These are phyloP conservation scores for Sarocladium oryzae DNA, from an alignment of 2,329 filamentous ascomycete genomes.

Conservation along the genomic window DNA sequence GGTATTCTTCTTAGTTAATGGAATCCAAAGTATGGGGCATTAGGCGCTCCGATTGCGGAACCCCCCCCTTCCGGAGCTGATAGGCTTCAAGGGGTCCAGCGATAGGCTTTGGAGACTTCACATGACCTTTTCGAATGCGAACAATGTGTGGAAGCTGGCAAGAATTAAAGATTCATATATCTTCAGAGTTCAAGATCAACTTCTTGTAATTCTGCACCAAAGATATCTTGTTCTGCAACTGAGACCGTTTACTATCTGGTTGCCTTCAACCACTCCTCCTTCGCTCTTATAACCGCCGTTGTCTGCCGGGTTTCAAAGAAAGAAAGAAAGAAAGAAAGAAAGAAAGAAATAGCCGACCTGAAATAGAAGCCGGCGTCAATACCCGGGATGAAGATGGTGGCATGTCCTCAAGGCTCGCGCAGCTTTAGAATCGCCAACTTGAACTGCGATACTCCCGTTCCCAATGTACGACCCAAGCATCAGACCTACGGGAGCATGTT, in stretches of 20 bases:
- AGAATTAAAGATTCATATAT: background rate
- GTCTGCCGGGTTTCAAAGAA: too few species aligned
- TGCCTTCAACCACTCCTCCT: too few species aligned
- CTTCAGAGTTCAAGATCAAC: background rate
- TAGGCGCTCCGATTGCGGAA: background rate
- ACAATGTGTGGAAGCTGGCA: background rate
- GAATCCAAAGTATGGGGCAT: background rate
- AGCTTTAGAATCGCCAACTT: conserved; percentile 18
- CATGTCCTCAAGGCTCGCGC: background rate
- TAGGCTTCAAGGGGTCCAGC: background rate
- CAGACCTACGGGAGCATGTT: conserved; percentile 17
- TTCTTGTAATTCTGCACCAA: background rate
- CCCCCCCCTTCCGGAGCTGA: too few species aligned
- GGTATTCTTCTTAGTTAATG: background rate
- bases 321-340: too few species aligned
- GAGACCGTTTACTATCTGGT: too few species aligned
- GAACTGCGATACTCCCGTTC: conserved; percentile 17
- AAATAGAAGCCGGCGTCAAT: background rate
- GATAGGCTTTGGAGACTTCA: background rate
- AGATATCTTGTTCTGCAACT: background rate
- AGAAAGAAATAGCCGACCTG: too few species aligned
- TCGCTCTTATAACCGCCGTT: background rate
- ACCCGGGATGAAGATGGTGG: background rate
- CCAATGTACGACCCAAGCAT: conserved; percentile 12
- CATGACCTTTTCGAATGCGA: background rate